Evolutionary conservation across 2,329 filamentous ascomycete genomes (phyloP), one percentile per base, ranked within the genome.

Genomic region (Aureobasidium sp.): DNA sequence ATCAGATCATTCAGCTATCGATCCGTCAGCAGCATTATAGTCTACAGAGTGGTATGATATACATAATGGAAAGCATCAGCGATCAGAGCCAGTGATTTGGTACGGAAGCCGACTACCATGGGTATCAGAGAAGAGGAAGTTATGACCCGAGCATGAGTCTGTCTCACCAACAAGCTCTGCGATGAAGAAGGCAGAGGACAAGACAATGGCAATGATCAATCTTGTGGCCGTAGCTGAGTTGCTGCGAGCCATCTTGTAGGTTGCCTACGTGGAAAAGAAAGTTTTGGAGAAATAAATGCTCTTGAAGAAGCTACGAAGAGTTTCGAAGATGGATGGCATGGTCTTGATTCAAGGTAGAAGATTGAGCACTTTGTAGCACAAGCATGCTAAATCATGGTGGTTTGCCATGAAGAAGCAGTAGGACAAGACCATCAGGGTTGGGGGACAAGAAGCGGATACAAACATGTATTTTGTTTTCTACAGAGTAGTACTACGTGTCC

Each of bases 11-110:
- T 90, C 63, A 91, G 72, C 85, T 88, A 21, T 32, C n/a, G 9
- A 16, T 7, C 11, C n/a, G 13, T 59, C 27, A 59, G 57, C 27
- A 45, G 3, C n/a, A 11, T 11, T 21, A 39, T 2, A n/a, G 15
- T 3, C 13, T 4, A 36, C 21, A n/a, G 9, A 5, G 8, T n/a
- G 3, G 25, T 9, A 4, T 66, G 60, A 69, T 81, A 64, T 75
- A 88, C 86, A 69, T 90, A 90, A 70, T 91, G 89, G 67, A 91
- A 91, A 1, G 89, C 87, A 77, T 92, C 89, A 30, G 89, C 88
- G 30, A 91, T 77, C 2, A 92, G 77, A 0, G 87, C 87, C 11
- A 92, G 77, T 0, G 88, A 91, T 58, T 79, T 79, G 1, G 89
- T 91, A 63, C 84, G 85, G 67, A 89, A 87, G 2, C 86, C 86